Base-by-base conservation (phyloP, 2,329 filamentous ascomycete species). In the Colletotrichum falcatum region DNA sequence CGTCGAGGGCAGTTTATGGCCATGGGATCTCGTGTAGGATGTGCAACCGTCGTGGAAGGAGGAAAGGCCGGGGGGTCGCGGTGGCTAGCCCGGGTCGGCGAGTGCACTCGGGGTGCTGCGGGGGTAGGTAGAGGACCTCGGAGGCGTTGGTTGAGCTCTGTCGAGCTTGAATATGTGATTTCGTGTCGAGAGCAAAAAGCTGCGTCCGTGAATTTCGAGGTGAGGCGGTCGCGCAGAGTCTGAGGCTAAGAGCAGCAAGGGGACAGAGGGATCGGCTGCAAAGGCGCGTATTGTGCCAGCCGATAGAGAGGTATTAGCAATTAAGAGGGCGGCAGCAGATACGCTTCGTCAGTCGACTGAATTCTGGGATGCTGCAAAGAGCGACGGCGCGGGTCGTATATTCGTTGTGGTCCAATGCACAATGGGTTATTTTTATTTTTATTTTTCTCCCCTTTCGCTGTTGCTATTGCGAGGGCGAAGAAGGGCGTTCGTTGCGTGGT, bases 151-250 rank as follows among this genome's bases (percentile, higher is more conserved):
- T 46, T 62, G 53, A 67, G 68, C 59, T 68, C 64, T 59, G 53
- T 53, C 64, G 64, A 71, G 68, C 68, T 68, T 59, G 59, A 59
- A 53, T 68, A 54, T 54, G 14, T 30, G 33, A 48, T 51, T 63
- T 18, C 33, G 59, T 68, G 68, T 54, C 54, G 44, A 39, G 68
- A 53, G 65, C 64, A 63, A 68, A 67, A 63, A 63, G 68, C 62
- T 71, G 68, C 68, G 64, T 68, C 46, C 44, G 53, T 71, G 68
- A 71, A 68, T 68, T 68, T 71, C 68, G 59, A 68, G 68, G 59
- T 63, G 59, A 59, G 53, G n/a, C n/a, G 51, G 53, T 59, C 51
- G 64, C 64, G 53, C 59, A 48, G 53, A 70, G 65, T 58, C 64
- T 71, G 42, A 68, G 58, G 58, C 58, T 30, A 26, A 53, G 59